Evolutionary conservation across 768 basidiomycete genomes (phyloP), one percentile per base, ranked within the genome.

Genomic region (Sporobolomyces phaffii): DNA sequence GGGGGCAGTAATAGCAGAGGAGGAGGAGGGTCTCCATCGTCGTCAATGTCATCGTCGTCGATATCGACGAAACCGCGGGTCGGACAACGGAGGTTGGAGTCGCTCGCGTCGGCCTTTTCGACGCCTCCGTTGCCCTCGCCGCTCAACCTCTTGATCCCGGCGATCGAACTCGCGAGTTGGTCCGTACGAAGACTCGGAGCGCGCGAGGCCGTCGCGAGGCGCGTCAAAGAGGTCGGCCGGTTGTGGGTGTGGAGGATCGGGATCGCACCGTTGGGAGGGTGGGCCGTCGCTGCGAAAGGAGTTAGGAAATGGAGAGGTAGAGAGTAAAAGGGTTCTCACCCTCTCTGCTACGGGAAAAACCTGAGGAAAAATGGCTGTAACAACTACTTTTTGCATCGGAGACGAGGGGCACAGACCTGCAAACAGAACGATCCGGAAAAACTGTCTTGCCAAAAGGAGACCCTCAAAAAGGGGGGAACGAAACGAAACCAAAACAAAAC

Each of bases 171-270:
- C 34, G 43, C 33, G 5, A 40, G 34, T 43, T 28, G 26, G 10
- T 7, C 41, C 26, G 49, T 44, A 22, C 33, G 41, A 44, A 54
- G 57, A 11, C 6, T 63, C 13, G 50, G 36, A 2, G 70, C 60
- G 24, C 38, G 56, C 2, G 70, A 72, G 33, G 26, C 53, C 5
- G 29, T 14, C 2, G 65, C 59, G 36, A 52, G 66, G 59, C 28
- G 43, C 26, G 31, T 72, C 33, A 44, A 67, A 36, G 70, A 72
- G 50, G 31, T 47, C 2, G 70, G 62, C 6, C 43, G 62, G 60
- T n/a, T 72, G 29, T 72, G 70, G 70, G 65, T 62, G 10, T 72
- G 70, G 70, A 44, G 70, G 38, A 28, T 62, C 11, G 70, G 70
- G n/a, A 72, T 72, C 11, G 14, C 28, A 0, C 65, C 63, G n/a